Conservation (phyloP, 805 yeast genomes). For the Blastobotrys parvus region DNA sequence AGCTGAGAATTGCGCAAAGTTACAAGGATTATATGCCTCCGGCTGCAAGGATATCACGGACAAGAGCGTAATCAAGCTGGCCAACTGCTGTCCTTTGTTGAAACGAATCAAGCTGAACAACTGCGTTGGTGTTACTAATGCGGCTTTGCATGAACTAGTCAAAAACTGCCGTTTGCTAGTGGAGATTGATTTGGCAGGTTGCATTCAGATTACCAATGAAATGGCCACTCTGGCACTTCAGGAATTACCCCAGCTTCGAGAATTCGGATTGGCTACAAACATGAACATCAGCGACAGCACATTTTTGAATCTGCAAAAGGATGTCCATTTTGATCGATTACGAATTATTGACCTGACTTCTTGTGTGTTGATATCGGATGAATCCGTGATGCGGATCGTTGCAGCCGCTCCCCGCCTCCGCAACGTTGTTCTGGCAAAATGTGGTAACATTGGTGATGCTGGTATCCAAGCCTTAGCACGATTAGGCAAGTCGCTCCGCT, state of each 20-base stretch:
- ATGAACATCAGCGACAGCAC: conserved; percentile 59
- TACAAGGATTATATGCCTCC: conserved; percentile 88
- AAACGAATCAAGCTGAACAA: conserved; percentile 78
- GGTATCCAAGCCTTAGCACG: conserved; percentile 62
- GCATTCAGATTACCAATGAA: conserved; percentile 64
- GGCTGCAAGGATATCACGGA: conserved; percentile 69
- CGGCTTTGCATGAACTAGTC: conserved; percentile 49
- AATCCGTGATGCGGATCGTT: conserved; percentile 63
- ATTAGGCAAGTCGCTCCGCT: conserved; percentile 74
- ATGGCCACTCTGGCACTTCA: conserved; percentile 50
- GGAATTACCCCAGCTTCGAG: conserved; percentile 66
- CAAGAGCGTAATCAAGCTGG: conserved; percentile 48
- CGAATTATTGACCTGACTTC: conserved; percentile 80
- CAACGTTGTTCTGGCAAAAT: conserved; percentile 83
- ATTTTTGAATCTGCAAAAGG: conserved; percentile 45
- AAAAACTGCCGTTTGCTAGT: conserved; percentile 71
- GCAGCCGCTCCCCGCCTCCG: conserved; percentile 75
- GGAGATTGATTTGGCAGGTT: conserved; percentile 81
- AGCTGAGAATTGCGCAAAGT: conserved; percentile 60
- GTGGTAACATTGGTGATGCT: conserved; percentile 76
- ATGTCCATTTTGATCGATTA: conserved; percentile 46
- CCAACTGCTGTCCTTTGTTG: conserved; percentile 59
- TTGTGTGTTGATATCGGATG: conserved; percentile 74
- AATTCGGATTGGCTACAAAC: conserved; percentile 73
- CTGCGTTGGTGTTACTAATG: conserved; percentile 58